Evolutionary conservation across 2,329 filamentous ascomycete genomes (phyloP).

Genomic region (Graphilbum sp.): DNA sequence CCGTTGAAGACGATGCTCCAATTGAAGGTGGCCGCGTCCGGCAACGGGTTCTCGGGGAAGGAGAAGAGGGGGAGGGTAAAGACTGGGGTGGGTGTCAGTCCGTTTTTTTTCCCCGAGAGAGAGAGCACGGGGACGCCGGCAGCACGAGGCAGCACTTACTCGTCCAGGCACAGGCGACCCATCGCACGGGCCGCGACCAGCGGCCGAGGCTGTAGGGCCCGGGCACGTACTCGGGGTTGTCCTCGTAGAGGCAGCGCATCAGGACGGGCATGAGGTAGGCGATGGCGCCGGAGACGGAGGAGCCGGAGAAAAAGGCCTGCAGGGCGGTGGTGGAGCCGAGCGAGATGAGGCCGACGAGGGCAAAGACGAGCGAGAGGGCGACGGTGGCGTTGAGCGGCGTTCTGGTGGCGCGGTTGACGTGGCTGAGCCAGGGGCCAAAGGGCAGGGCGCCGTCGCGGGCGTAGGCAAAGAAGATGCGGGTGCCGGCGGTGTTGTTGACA

Average conservation of each 20-base stretch:
- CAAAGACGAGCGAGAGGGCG: slow-evolving; percentile 1
- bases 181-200: slow-evolving; percentile 1
- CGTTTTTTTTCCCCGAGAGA: no score
- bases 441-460: slow-evolving; percentile 4
- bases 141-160: no score
- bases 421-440: background rate
- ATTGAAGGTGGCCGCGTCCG: slow-evolving; percentile 2
- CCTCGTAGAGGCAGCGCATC: slow-evolving; percentile 4
- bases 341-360: slow-evolving; percentile 2
- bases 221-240: slow-evolving; percentile 2
- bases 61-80: slow-evolving; percentile 3
- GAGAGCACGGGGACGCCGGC: no score
- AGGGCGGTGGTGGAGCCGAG: slow-evolving; percentile 1
- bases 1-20: slow-evolving; percentile 4
- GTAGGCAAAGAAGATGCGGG: slow-evolving; percentile 3
- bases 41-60: slow-evolving; percentile 1
- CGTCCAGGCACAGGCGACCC: slow-evolving; percentile 1
- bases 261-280: slow-evolving; percentile 4
- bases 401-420: background rate
- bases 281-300: slow-evolving; percentile 1
- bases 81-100: background rate
- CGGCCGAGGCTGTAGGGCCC: background rate
- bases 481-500: slow-evolving; percentile 4
- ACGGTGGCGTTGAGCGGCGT: slow-evolving; percentile 2
- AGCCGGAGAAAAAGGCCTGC: slow-evolving; percentile 4